phyloP scores from a whole-genome alignment of 257 asterid genomes.

The Coffea canephora region DNA sequence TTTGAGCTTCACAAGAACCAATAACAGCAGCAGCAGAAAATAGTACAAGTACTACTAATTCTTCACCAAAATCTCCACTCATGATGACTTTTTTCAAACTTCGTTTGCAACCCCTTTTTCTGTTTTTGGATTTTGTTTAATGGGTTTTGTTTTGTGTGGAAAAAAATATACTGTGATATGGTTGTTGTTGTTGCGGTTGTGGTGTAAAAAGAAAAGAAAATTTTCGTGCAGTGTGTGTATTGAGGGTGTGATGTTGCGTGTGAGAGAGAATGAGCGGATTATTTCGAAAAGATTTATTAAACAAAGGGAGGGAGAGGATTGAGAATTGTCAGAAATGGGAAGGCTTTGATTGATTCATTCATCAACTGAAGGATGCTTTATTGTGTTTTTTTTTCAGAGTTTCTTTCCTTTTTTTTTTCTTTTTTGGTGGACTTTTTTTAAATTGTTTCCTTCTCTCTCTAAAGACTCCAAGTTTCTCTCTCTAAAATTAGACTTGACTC shows the following conservation, averaged over 20 bases:
- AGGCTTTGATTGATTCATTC: conserved; percentile 17
- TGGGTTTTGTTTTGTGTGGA: conserved; percentile 11
- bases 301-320: conserved; percentile 19
- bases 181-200: conserved; percentile 8
- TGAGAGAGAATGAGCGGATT: conserved; percentile 7
- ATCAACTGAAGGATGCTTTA: conserved; percentile 12
- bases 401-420: neutral
- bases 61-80: conserved; percentile 22
- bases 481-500: neutral
- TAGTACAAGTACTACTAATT: conserved; percentile 1
- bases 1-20: conserved; percentile 13
- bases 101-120: conserved; percentile 1
- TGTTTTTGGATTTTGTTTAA: conserved; percentile 3
- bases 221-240: neutral
- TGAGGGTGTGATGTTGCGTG: conserved; percentile 2
- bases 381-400: conserved; percentile 10
- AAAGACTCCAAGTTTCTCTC: neutral
- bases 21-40: conserved; percentile 12
- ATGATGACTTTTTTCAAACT: conserved; percentile 17
- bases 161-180: conserved; percentile 6
- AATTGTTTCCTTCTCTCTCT: conserved; percentile 11
- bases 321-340: conserved; percentile 20
- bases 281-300: conserved; percentile 20
- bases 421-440: neutral
- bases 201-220: conserved; percentile 12